phyloP scores from a whole-genome alignment of 176 grass and related monocot genomes.

The Chloris gayana region DNA sequence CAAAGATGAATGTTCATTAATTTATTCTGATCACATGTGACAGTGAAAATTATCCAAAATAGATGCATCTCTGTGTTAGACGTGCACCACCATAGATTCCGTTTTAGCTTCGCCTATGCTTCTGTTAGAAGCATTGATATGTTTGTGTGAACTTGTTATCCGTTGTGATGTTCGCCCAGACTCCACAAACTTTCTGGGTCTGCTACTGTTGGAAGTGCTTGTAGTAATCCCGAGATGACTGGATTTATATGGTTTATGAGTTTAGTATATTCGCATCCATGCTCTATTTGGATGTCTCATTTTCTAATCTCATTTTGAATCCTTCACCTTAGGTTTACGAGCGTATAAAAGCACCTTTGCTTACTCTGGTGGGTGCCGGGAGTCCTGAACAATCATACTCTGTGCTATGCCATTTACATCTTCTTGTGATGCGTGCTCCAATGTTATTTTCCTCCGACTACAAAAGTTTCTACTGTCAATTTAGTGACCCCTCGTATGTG shows the following conservation, averaged over 20 bases:
- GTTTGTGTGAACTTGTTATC: no score
- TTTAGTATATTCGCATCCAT: background rate
- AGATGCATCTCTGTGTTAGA: no score
- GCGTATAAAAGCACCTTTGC: constrained; percentile 96
- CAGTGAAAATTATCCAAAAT: no score
- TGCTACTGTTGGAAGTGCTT: background rate
- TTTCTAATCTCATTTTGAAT: constrained; percentile 41
- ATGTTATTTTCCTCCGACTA: constrained; percentile 99
- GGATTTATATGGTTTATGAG: constrained; percentile 11
- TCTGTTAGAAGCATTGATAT: no score
- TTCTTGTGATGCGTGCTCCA: constrained; percentile 94
- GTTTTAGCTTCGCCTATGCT: no score
- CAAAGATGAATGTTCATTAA: no score
- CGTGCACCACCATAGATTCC: no score
- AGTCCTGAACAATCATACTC: constrained; percentile 99
- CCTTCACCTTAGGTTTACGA: constrained; percentile 84
- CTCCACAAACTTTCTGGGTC: no score
- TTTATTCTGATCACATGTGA: no score
- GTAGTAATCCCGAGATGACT: background rate
- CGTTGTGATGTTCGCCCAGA: no score
- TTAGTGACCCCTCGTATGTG: constrained; percentile 95
- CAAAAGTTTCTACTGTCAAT: constrained; percentile 99
- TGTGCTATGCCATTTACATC: constrained; percentile 91
- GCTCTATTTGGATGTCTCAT: background rate
- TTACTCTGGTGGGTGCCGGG: constrained; percentile 96